These are phyloP conservation scores for Omphalea diandra DNA, from an alignment of 441 rosid species.

Conservation along the genomic window DNA sequence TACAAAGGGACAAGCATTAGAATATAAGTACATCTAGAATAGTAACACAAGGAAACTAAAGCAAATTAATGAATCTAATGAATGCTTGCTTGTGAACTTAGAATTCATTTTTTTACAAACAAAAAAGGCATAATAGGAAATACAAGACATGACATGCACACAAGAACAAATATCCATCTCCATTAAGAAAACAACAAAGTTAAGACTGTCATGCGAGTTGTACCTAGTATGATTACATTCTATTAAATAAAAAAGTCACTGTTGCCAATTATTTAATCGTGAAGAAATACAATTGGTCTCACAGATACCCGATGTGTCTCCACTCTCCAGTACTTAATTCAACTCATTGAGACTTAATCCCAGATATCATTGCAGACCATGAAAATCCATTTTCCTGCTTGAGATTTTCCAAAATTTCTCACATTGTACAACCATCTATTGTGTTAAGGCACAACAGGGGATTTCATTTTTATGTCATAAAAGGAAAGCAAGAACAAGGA, in stretches of 20 bases:
- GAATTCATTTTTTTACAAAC: background rate
- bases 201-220: background rate
- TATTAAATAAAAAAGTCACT: background rate
- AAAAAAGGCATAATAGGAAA: background rate
- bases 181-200: too few relatives aligned
- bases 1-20: conserved; percentile 8
- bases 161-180: background rate
- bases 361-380: background rate
- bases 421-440: background rate
- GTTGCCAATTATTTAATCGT: background rate
- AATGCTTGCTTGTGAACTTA: background rate
- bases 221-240: background rate
- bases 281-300: background rate
- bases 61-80: background rate
- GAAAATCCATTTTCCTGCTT: background rate
- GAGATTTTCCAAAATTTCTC: background rate
- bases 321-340: background rate
- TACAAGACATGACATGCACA: background rate
- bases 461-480: background rate
- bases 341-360: background rate
- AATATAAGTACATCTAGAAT: background rate
- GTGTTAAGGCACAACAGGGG: background rate
- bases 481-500: background rate
- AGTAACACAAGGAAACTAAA: background rate
- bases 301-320: background rate